These are phyloP conservation scores for Trichocomaceae sp. DNA, from an alignment of 2,329 filamentous ascomycete species.

Conservation along the genomic window DNA sequence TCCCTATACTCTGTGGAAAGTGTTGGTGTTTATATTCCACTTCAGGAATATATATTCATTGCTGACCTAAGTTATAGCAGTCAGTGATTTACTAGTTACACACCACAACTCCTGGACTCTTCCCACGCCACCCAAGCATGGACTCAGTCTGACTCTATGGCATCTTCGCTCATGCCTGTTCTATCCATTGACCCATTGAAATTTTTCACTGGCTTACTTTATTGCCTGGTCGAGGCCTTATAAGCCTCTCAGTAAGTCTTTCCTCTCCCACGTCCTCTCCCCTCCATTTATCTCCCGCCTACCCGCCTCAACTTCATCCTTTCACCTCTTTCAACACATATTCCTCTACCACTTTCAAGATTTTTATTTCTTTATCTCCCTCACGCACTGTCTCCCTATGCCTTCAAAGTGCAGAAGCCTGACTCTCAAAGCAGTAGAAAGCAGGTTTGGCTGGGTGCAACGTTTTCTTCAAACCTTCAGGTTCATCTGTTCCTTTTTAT, in stretches of 20 bases:
- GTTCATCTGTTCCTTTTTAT: neutral
- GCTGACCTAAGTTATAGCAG: neutral
- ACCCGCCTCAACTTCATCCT: neutral
- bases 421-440: slow-evolving; percentile 1
- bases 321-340: neutral
- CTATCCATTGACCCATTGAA: neutral
- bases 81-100: neutral
- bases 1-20: neutral
- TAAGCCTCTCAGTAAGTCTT: neutral
- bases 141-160: neutral
- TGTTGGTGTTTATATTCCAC: neutral
- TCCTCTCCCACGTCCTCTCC: neutral
- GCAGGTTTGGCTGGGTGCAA: neutral
- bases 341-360: neutral
- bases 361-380: neutral
- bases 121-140: neutral
- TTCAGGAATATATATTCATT: neutral
- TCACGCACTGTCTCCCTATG: neutral
- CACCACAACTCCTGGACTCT: neutral
- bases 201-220: neutral
- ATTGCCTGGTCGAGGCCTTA: neutral
- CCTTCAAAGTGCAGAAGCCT: neutral
- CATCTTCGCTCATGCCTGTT: neutral
- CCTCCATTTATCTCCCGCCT: neutral
- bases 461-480: neutral